Percentiles rank a stretch among this genome's conserved stretches.
phyloP scores from a whole-genome alignment of 345 rosid species.

The Hibiscus tridactylites region DNA sequence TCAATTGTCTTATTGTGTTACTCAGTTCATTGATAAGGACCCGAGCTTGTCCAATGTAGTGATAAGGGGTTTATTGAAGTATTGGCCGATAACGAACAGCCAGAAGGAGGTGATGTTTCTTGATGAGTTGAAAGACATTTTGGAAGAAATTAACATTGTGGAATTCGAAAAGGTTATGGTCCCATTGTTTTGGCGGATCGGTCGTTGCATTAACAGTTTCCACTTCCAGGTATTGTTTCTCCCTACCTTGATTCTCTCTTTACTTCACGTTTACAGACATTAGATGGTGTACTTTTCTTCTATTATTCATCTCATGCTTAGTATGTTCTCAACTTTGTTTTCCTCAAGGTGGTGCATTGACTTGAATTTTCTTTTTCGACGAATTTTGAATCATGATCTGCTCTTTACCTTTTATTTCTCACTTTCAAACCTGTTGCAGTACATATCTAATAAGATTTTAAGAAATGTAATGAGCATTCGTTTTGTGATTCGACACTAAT shows the following conservation, averaged over 20 bases:
- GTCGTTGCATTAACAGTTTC: slow-evolving; percentile 68
- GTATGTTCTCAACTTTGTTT: neutral
- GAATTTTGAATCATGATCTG: neutral
- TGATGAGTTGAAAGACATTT: slow-evolving; percentile 73
- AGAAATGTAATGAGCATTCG: neutral
- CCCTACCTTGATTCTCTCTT: neutral
- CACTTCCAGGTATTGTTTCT: slow-evolving; percentile 70
- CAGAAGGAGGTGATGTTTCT: slow-evolving; percentile 92
- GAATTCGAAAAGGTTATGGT: slow-evolving; percentile 80
- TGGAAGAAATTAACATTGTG: slow-evolving; percentile 59
- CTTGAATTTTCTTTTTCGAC: slow-evolving; percentile 1
- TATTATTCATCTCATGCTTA: neutral
- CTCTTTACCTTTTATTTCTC: neutral
- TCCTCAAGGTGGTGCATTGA: neutral
- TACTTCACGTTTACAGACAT: neutral
- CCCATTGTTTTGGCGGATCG: slow-evolving; percentile 64
- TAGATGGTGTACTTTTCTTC: neutral
- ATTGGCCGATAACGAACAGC: slow-evolving; percentile 79
- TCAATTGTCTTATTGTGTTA: slow-evolving; percentile 62
- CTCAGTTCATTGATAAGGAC: slow-evolving; percentile 84
- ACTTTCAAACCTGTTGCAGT: neutral
- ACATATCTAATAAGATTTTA: neutral
- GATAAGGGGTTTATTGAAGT: slow-evolving; percentile 62
- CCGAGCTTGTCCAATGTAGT: slow-evolving; percentile 58
- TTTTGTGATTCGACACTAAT: neutral